phyloP scores from a whole-genome alignment of 805 yeast genomes.

The Suhomyces sp. region DNA sequence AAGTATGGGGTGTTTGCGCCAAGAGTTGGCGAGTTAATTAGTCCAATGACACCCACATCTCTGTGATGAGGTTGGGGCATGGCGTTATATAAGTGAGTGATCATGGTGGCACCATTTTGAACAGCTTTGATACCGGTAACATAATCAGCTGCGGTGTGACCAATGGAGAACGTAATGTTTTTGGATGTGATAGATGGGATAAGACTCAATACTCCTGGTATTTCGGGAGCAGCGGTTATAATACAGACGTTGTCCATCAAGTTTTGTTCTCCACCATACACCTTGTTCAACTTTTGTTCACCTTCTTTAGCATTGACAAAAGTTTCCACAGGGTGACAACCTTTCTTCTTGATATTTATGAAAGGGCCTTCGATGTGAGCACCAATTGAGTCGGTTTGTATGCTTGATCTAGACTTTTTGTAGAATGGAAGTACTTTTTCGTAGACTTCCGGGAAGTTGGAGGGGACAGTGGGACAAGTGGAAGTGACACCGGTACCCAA shows the following conservation, averaged over 20 bases:
- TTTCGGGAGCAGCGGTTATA: constrained; percentile 53
- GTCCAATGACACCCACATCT: constrained; percentile 55
- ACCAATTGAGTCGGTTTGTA: constrained; percentile 47
- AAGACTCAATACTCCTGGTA: constrained; percentile 43
- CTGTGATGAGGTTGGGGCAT: constrained; percentile 62
- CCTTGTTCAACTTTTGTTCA: constrained; percentile 22
- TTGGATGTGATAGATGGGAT: constrained; percentile 34
- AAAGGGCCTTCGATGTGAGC: constrained; percentile 64
- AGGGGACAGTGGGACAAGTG: constrained; percentile 55
- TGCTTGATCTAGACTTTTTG: constrained; percentile 27
- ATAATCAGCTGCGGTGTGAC: constrained; percentile 45
- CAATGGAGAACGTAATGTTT: constrained; percentile 42
- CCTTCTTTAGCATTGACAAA: constrained; percentile 38
- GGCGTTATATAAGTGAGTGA: constrained; percentile 60
- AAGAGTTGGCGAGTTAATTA: constrained; percentile 31
- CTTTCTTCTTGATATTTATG: constrained; percentile 45
- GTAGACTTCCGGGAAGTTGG: constrained; percentile 49
- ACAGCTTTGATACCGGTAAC: constrained; percentile 43
- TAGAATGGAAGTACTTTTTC: constrained; percentile 45
- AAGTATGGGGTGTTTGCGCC: constrained; percentile 40
- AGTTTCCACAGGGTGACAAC: constrained; percentile 50
- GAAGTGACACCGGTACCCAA: constrained; percentile 53
- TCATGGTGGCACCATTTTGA: constrained; percentile 53
- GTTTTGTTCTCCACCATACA: constrained; percentile 37
- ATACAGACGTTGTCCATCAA: constrained; percentile 36